Conservation (phyloP, 2,329 filamentous ascomycete genomes). For the Chaetoscypha palmicola region DNA sequence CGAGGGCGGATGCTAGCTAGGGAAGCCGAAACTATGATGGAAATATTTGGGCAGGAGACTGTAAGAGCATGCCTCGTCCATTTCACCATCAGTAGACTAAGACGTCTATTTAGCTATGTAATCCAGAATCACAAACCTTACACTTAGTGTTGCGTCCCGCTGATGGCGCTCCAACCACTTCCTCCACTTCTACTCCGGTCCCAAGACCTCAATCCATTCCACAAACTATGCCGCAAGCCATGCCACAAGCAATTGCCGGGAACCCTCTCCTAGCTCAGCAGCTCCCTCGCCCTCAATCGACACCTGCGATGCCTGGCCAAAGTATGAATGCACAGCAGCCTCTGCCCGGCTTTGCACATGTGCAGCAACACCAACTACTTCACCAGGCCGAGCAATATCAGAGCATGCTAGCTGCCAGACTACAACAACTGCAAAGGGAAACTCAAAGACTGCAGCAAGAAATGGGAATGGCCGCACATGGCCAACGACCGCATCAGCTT, state of each 20-base stretch:
- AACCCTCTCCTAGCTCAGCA: constrained; percentile 12
- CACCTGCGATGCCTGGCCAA: constrained; percentile 14
- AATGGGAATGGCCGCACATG: constrained; percentile 23
- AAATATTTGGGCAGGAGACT: constrained; percentile 49
- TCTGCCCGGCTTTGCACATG: constrained; percentile 23
- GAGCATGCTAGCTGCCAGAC: constrained; percentile 34
- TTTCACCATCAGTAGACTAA: background rate
- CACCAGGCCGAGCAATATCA: constrained; percentile 18
- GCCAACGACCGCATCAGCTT: constrained; percentile 11
- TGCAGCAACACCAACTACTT: constrained; percentile 21
- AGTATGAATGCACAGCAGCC: constrained; percentile 21
- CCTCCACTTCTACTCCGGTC: constrained; percentile 2
- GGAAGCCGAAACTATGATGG: constrained; percentile 48
- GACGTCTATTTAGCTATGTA: constrained; percentile 34
- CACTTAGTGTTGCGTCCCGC: constrained; percentile 46
- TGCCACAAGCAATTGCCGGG: constrained; percentile 2
- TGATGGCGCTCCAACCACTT: constrained; percentile 12
- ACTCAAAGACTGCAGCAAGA: constrained; percentile 37
- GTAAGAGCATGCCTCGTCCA: constrained; percentile 14
- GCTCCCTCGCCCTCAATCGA: constrained; percentile 19
- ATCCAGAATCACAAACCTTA: constrained; percentile 43
- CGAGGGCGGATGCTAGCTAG: constrained; percentile 48
- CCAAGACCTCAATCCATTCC: constrained; percentile 4
- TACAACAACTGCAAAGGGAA: constrained; percentile 42
- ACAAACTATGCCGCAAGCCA: background rate